Evolutionary conservation across 345 rosid species (phyloP).

Genomic region (Sapria himalayana): DNA sequence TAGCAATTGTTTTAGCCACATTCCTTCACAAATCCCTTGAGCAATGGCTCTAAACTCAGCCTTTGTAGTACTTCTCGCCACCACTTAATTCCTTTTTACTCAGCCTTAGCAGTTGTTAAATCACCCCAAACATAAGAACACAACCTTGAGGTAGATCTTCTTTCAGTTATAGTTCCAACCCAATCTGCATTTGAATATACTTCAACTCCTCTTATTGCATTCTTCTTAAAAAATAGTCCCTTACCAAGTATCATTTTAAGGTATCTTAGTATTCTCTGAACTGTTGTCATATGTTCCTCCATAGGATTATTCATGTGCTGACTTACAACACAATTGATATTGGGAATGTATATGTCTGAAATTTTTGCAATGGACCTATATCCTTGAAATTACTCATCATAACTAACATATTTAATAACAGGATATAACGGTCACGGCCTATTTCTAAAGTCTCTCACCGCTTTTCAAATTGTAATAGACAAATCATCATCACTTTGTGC

Average conservation of each 20-base stretch:
- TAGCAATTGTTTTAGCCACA: neutral
- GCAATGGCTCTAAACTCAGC: too few species aligned
- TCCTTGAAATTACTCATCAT: too few species aligned
- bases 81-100: neutral
- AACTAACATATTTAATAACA: too few species aligned
- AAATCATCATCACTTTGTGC: too few species aligned
- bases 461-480: too few species aligned
- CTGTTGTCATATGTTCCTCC: neutral
- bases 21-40: neutral
- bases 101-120: neutral
- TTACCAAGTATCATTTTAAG: neutral
- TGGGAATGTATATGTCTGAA: too few species aligned
- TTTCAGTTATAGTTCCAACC: neutral
- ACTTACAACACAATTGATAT: slow-evolving; percentile 1
- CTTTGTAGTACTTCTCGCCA: neutral
- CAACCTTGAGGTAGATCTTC: neutral
- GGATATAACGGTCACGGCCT: too few species aligned
- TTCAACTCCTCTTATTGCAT: neutral
- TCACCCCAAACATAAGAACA: neutral
- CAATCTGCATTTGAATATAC: neutral
- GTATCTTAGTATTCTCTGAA: neutral
- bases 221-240: neutral
- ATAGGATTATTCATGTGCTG: neutral
- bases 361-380: too few species aligned
- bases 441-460: too few species aligned